These are phyloP conservation scores for Yarrowia deformans DNA, from an alignment of 805 yeast species.

Conservation along the genomic window DNA sequence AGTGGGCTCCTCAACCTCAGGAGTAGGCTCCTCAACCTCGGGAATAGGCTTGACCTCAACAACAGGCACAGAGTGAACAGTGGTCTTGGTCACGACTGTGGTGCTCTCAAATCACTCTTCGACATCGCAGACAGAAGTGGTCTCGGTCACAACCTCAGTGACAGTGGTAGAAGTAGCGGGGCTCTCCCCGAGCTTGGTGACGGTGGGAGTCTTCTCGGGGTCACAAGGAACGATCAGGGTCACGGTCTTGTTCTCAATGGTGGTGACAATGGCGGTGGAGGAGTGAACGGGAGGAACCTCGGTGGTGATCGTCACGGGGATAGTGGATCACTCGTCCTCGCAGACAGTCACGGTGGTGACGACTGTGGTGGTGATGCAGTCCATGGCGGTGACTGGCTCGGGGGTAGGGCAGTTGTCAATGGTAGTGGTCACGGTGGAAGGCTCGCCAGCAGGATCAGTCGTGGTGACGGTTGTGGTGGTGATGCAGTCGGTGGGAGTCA, in stretches of 20 bases:
- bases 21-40: constrained; percentile 14
- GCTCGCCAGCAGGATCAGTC: constrained; percentile 18
- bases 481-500: constrained; percentile 6
- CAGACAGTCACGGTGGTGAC: constrained; percentile 22
- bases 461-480: constrained; percentile 14
- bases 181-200: constrained; percentile 8
- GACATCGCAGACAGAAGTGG: constrained; percentile 5
- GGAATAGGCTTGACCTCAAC: constrained; percentile 11
- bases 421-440: constrained; percentile 12
- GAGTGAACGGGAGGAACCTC: constrained; percentile 21
- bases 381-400: constrained; percentile 9
- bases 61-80: constrained; percentile 17
- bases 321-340: constrained; percentile 18
- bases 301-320: constrained; percentile 34
- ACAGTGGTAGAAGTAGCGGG: constrained; percentile 2
- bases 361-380: constrained; percentile 20
- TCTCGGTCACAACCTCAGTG: constrained; percentile 7
- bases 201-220: constrained; percentile 10
- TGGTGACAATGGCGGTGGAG: constrained; percentile 12
- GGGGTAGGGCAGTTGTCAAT: constrained; percentile 21
- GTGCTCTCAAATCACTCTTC: constrained; percentile 4
- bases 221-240: constrained; percentile 25
- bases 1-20: constrained; percentile 1
- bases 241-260: constrained; percentile 5
- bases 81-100: constrained; percentile 15